phyloP scores from a whole-genome alignment of 371 early-diverging fungal species.

The Circinella minor region DNA sequence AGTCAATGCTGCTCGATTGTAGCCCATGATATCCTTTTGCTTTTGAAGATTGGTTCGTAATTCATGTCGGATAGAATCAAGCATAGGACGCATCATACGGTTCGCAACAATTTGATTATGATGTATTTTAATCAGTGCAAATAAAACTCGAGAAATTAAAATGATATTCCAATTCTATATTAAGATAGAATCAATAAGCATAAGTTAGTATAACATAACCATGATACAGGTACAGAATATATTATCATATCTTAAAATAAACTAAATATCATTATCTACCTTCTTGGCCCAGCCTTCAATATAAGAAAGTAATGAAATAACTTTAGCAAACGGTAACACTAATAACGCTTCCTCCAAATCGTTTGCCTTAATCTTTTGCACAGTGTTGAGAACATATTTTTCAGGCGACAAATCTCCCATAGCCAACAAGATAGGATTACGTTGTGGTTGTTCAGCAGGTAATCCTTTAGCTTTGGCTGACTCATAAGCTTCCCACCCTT shows the following conservation, averaged over 20 bases:
- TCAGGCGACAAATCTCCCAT: constrained; percentile 77
- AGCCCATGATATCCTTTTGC: constrained; percentile 81
- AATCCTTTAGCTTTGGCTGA: constrained; percentile 54
- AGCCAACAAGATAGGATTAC: constrained; percentile 72
- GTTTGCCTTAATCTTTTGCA: constrained; percentile 78
- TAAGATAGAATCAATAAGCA: not conserved
- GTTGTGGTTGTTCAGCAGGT: constrained; percentile 64
- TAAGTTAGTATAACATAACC: too few relatives aligned
- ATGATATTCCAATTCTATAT: constrained; percentile 76
- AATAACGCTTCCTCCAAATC: constrained; percentile 91
- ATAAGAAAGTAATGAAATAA: constrained; percentile 75
- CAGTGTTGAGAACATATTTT: constrained; percentile 77
- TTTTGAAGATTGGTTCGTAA: constrained; percentile 66
- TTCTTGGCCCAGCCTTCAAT: constrained; percentile 80
- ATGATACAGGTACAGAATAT: not conserved
- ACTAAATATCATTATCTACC: constrained; percentile 38
- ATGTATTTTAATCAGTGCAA: constrained; percentile 81
- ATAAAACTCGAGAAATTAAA: constrained; percentile 80
- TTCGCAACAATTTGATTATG: constrained; percentile 84
- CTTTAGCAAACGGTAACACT: constrained; percentile 82
- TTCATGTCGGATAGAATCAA: constrained; percentile 74
- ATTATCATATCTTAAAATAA: too few relatives aligned
- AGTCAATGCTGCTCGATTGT: constrained; percentile 76
- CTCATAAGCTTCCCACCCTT: constrained; percentile 69
- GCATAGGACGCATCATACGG: constrained; percentile 74